Evolutionary conservation across 1,284 basidiomycete species (phyloP).

Genomic region (Cutaneotrichosporon sp.): DNA sequence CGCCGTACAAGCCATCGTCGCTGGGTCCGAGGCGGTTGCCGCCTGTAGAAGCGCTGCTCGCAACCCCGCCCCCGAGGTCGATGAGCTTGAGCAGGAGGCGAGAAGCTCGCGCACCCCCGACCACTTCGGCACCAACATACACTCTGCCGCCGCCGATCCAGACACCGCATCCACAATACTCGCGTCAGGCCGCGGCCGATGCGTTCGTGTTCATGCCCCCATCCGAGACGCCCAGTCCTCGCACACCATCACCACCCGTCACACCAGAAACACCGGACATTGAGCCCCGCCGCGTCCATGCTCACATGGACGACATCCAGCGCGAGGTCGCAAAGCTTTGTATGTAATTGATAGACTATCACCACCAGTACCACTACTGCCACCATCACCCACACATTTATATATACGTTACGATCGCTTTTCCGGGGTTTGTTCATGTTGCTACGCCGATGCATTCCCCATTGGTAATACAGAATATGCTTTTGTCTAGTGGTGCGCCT

Average conservation of each 20-base stretch:
- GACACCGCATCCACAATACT: not conserved
- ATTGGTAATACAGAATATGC: constrained; percentile 11
- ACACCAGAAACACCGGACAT: constrained; percentile 1
- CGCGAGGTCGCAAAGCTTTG: constrained; percentile 2
- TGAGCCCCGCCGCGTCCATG: not conserved
- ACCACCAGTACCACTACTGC: too few species aligned
- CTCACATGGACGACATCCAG: constrained; percentile 2
- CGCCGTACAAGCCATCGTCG: not conserved
- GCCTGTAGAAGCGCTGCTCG: not conserved
- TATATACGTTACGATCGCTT: too few species aligned
- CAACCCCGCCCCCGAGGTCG: not conserved
- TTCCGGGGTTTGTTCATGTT: not conserved
- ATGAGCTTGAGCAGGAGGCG: not conserved
- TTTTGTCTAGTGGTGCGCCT: constrained; percentile 7
- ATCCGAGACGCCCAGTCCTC: constrained; percentile 1
- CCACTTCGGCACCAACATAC: not conserved
- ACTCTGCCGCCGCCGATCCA: not conserved
- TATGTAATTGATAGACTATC: not conserved
- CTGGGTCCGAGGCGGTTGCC: not conserved
- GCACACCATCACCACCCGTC: not conserved
- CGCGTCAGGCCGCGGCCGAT: too few species aligned
- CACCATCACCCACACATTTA: too few species aligned
- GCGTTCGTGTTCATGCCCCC: too few species aligned
- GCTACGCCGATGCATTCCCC: constrained; percentile 14
- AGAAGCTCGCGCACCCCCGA: not conserved